Evolutionary conservation across 2,329 filamentous ascomycete species (phyloP).

Genomic region (Aspergillus fumigatus): DNA sequence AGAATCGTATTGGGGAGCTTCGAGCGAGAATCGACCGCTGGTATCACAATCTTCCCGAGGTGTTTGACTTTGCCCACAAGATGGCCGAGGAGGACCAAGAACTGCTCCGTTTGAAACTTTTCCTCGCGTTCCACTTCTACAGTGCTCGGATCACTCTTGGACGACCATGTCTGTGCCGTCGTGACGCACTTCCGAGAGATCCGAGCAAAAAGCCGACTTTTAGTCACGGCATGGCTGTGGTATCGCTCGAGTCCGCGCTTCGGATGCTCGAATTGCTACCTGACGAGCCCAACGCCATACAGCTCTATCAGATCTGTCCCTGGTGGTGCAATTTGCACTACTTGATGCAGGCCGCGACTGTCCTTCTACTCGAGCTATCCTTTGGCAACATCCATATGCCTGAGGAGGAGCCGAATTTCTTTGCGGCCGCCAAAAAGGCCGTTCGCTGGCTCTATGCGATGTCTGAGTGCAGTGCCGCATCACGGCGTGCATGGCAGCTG

Average conservation of each 20-base stretch:
- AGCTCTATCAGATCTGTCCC: constrained; percentile 37
- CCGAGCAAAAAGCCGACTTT: constrained; percentile 25
- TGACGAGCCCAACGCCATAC: constrained; percentile 36
- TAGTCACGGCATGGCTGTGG: constrained; percentile 36
- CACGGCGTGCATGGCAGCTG: constrained; percentile 40
- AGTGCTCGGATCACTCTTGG: constrained; percentile 42
- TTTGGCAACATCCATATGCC: constrained; percentile 43
- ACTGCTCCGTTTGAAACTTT: constrained; percentile 35
- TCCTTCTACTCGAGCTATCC: constrained; percentile 44
- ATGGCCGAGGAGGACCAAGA: constrained; percentile 28
- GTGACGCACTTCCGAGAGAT: constrained; percentile 31
- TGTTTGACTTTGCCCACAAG: constrained; percentile 35
- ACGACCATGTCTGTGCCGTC: constrained; percentile 44
- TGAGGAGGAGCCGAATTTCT: constrained; percentile 33
- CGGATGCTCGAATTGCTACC: constrained; percentile 40
- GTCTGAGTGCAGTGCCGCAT: constrained; percentile 35
- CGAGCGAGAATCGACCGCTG: constrained; percentile 36
- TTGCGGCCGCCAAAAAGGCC: constrained; percentile 38
- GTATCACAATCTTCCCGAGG: constrained; percentile 32
- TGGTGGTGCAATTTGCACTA: constrained; percentile 46
- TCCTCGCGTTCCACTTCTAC: constrained; percentile 42
- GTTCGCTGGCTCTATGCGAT: constrained; percentile 42
- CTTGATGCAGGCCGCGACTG: constrained; percentile 41
- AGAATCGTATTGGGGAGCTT: constrained; percentile 36
- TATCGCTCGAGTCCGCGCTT: constrained; percentile 37